Percentiles rank a stretch among this genome's conserved stretches.
Conservation (phyloP, 2,329 filamentous ascomycete genomes). For the Fusarium protoensiforme region DNA sequence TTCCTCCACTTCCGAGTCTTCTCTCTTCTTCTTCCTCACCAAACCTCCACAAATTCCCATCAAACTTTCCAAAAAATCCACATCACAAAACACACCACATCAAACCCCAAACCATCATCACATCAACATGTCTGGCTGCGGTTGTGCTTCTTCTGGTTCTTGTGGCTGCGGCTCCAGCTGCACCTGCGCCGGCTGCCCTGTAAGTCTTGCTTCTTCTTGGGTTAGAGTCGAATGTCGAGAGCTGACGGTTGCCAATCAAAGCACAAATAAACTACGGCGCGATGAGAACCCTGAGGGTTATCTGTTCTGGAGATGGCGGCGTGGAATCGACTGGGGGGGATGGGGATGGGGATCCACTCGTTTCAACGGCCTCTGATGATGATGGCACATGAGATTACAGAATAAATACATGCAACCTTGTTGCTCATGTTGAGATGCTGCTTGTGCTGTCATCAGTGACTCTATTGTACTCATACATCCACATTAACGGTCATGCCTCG, state of each 20-base stretch:
- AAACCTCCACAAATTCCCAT: neutral
- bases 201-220: constrained; percentile 44
- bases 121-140: constrained; percentile 55
- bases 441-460: neutral
- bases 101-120: constrained; percentile 36
- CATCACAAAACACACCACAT: constrained; percentile 16
- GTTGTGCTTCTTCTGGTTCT: constrained; percentile 54
- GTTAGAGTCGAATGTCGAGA: constrained; percentile 11
- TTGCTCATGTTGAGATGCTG: neutral
- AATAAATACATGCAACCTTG: neutral
- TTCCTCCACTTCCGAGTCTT: constrained; percentile 15
- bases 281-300: constrained; percentile 42
- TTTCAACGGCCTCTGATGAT: constrained; percentile 8
- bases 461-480: too few relatives aligned
- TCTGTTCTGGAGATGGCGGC: constrained; percentile 8
- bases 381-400: neutral
- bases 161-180: constrained; percentile 56
- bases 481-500: too few relatives aligned
- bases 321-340: constrained; percentile 8
- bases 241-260: constrained; percentile 41
- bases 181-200: constrained; percentile 57
- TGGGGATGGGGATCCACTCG: constrained; percentile 37
- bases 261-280: constrained; percentile 42
- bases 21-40: constrained; percentile 13
- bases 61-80: constrained; percentile 9